phyloP scores from a whole-genome alignment of 73 alveolate genomes.

The Paramecium pentaurelia region DNA sequence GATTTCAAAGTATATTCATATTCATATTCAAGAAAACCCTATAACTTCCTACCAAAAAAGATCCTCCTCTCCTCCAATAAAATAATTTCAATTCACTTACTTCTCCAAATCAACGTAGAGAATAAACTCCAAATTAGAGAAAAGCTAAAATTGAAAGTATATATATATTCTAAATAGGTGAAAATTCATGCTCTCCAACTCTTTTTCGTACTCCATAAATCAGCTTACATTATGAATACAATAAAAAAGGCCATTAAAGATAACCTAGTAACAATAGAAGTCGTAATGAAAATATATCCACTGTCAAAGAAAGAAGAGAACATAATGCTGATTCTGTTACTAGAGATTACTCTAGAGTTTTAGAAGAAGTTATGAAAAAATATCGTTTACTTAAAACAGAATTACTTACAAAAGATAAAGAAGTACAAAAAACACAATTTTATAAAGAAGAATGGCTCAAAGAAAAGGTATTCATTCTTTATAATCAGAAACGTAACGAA shows the following conservation, averaged over 20 bases:
- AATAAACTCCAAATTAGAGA: slow-evolving; percentile 15
- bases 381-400: neutral
- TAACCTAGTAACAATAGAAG: slow-evolving; percentile 36
- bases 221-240: slow-evolving; percentile 30
- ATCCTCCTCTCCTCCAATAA: neutral
- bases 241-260: neutral
- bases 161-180: neutral
- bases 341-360: slow-evolving; percentile 11
- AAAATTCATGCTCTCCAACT: slow-evolving; percentile 24
- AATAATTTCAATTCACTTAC: neutral
- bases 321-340: neutral
- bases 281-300: neutral
- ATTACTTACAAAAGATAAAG: slow-evolving; percentile 26
- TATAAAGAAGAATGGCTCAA: slow-evolving; percentile 16
- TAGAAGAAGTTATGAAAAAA: slow-evolving; percentile 46
- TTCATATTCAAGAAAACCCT: neutral
- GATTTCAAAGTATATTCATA: neutral
- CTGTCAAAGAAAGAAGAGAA: neutral
- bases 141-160: neutral
- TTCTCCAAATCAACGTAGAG: neutral
- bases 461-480: neutral
- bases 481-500: neutral
- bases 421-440: neutral
- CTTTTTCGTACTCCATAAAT: slow-evolving; percentile 33
- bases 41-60: neutral